Base-by-base conservation (phyloP, 177 flowering plant species). In the Tripterygium wilfordii region DNA sequence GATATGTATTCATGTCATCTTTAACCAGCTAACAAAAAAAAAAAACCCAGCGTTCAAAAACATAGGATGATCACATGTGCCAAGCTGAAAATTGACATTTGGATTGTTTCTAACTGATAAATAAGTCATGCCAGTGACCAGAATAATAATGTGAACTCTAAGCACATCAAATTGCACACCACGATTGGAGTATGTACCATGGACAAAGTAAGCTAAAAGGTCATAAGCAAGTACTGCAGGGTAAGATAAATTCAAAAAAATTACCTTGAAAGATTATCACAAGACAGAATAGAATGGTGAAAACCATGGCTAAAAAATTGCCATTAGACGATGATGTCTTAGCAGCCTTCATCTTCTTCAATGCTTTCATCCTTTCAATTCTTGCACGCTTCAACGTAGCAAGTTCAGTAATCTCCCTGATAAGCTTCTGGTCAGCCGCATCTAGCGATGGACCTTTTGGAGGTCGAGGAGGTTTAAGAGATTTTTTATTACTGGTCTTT, bases 181-280 rank as follows among this genome's bases (percentile, higher is more conserved):
- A n/a, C n/a, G n/a, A n/a, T n/a, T n/a, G n/a, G n/a, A n/a, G n/a
- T n/a, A n/a, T n/a, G n/a, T n/a, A n/a, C n/a, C n/a, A n/a, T n/a
- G n/a, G n/a, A n/a, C n/a, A n/a, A n/a, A n/a, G n/a, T n/a, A n/a
- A n/a, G n/a, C n/a, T n/a, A n/a, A n/a, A n/a, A n/a, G n/a, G n/a
- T n/a, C n/a, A n/a, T n/a, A n/a, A n/a, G n/a, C n/a, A n/a, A n/a
- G n/a, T n/a, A n/a, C n/a, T n/a, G n/a, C n/a, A n/a, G n/a, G n/a
- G n/a, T n/a, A n/a, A n/a, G 3, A 16, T 1, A 48, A 39, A 16
- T 15, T 12, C 36, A 39, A 22, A 12, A 46, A 15, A 3, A 16
- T 58, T 68, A 79, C 85, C 85, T 69, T 79, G 82, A 44, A 67
- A 61, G 30, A 77, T 42, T 32, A 80, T 45, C 41, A 80, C 71